Conservation (phyloP, 176 grass and related monocot genomes). For the Oryza officinalis region DNA sequence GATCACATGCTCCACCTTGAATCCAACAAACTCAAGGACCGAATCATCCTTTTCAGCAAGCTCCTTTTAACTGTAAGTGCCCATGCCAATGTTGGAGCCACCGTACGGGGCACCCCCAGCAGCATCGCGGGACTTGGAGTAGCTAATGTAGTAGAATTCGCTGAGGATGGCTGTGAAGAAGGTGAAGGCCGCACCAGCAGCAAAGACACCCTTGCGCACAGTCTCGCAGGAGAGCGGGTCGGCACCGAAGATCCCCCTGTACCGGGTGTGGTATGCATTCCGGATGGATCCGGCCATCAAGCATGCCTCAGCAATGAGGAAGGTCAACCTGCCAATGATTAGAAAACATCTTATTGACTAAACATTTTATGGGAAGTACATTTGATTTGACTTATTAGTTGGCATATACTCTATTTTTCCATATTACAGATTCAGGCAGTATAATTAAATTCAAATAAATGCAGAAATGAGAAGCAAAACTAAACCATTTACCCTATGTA, state of each 20-base stretch:
- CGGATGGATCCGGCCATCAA: conserved; percentile 76
- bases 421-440: background rate
- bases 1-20: conserved; percentile 10
- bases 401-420: background rate
- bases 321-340: conserved; percentile 56
- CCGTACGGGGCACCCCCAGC: conserved; percentile 43
- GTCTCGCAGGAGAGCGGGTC: conserved; percentile 66
- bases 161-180: conserved; percentile 87
- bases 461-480: background rate
- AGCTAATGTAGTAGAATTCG: conserved; percentile 77
- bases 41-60: conserved; percentile 27
- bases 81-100: conserved; percentile 70
- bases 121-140: conserved; percentile 58
- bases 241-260: conserved; percentile 52
- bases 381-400: background rate
- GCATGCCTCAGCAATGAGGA: conserved; percentile 73
- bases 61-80: conserved; percentile 64
- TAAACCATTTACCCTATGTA: background rate
- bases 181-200: conserved; percentile 79
- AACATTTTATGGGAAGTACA: background rate
- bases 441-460: background rate
- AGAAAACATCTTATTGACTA: background rate
- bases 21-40: conserved; percentile 24
- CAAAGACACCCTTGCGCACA: conserved; percentile 85
- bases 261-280: conserved; percentile 89